Conservation (phyloP, 1,139 yeast species). For the Sugiyamaella xylanicola region DNA sequence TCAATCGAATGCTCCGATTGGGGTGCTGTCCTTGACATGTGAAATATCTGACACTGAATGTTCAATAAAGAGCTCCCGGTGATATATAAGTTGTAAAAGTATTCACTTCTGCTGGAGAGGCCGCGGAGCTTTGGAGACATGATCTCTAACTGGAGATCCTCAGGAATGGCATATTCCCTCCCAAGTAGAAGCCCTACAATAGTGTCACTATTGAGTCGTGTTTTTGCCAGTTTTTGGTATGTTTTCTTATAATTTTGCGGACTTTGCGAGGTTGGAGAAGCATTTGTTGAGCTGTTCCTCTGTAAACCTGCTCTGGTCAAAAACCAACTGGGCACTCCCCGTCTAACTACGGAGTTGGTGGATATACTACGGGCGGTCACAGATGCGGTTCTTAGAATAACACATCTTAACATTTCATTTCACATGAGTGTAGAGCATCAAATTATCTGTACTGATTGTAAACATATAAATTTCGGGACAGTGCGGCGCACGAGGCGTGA, state of each 20-base stretch:
- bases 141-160: conserved; percentile 18
- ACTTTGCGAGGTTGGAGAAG: neutral
- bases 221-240: neutral
- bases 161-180: conserved; percentile 13
- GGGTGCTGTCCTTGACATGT: conserved; percentile 12
- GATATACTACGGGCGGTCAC: too few relatives aligned
- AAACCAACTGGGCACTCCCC: neutral
- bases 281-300: neutral
- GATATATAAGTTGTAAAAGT: conserved; percentile 10
- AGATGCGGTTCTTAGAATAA: neutral
- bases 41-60: conserved; percentile 18
- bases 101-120: neutral
- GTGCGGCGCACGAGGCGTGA: neutral
- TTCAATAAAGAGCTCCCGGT: conserved; percentile 13
- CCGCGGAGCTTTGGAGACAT: conserved; percentile 17
- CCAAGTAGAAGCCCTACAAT: conserved; percentile 15
- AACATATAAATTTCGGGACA: neutral
- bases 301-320: neutral
- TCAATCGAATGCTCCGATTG: conserved; percentile 10
- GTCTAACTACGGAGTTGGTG: neutral
- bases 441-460: too few relatives aligned
- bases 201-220: conserved; percentile 12
- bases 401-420: neutral
- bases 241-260: neutral
- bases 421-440: neutral